Evolutionary conservation across 2,329 filamentous ascomycete genomes (phyloP), one percentile per base, ranked within the genome.

Genomic region (Aspergillus fumigatus): DNA sequence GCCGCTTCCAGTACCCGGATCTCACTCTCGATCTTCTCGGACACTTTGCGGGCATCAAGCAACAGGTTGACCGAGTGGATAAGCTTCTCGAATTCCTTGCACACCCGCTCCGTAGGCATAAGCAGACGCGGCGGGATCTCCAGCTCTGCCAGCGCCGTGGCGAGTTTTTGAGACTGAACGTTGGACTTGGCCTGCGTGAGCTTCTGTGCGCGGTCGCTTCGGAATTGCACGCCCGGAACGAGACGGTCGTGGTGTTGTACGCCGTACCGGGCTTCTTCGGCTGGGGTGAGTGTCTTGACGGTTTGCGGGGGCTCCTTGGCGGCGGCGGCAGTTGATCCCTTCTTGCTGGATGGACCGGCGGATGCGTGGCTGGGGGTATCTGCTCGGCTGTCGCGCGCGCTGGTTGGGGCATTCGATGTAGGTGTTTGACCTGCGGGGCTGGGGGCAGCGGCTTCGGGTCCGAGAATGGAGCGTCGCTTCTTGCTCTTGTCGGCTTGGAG

Each of bases 171-270:
- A 0, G 78, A 77, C 59, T 80, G 78, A 1, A 79, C 75, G 58
- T 79, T 79, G 29, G 77, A 79, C 63, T 80, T 80, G 32, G 78
- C 78, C 59, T 79, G 77, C 3, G 77, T 78, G 52, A 80, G 72
- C 58, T 79, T 78, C 55, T 77, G 75, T 50, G 78, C 76, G 59
- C 76, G 77, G 60, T 80, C 78, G 61, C 91, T 91, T 11, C 93
- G 89, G 81, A 97, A 97, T 14, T 90, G 88, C 38, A 96, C 90
- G 6, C 94, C 93, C 8, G 88, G 88, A 1, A 88, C 86, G 41
- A 97, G 82, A 27, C 93, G 89, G 55, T 97, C 93, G 62, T 93
- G 88, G 63, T 90, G 86, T 7, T 88, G 84, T 9, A 99, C 88
- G 60, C 93, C 94, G 68, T 93, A 97, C 35, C 88, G 82, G 61